Conservation (phyloP, 345 rosid species). For the Acer negundo region DNA sequence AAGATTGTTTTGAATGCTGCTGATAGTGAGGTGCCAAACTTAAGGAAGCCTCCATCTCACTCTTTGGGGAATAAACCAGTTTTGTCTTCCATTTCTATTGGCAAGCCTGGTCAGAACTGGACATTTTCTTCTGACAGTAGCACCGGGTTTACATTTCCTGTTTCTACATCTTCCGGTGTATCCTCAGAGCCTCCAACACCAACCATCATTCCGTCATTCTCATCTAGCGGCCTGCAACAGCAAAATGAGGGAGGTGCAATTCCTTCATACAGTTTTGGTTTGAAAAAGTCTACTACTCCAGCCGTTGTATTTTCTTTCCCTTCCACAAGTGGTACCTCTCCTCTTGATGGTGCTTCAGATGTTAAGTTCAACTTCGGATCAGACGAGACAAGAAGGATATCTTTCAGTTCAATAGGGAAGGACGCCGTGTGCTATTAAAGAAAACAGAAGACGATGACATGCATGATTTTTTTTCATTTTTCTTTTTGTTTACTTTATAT, state of each 20-base stretch:
- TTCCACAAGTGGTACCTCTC: constrained; percentile 45
- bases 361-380: constrained; percentile 69
- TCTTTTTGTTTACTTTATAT: background rate
- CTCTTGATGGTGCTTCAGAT: constrained; percentile 45
- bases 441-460: background rate
- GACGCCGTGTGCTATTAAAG: constrained; percentile 59
- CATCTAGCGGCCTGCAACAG: constrained; percentile 28
- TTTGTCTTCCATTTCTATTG: constrained; percentile 56
- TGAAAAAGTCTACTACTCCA: constrained; percentile 37
- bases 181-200: constrained; percentile 87
- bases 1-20: constrained; percentile 32
- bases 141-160: constrained; percentile 69
- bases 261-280: constrained; percentile 66
- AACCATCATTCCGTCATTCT: constrained; percentile 54
- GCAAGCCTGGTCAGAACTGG: constrained; percentile 57
- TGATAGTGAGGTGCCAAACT: constrained; percentile 29
- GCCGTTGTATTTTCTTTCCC: constrained; percentile 68
- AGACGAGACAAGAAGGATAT: constrained; percentile 50
- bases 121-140: constrained; percentile 49
- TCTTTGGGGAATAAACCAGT: constrained; percentile 51
- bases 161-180: constrained; percentile 50
- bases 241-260: constrained; percentile 40
- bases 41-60: constrained; percentile 49
- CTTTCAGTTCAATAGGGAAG: constrained; percentile 56
- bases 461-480: background rate